A percentile compares a stretch with the other conserved stretches of the same genome.
Conservation (phyloP, 495 filamentous ascomycete species). For the Corynascus novoguineensis region DNA sequence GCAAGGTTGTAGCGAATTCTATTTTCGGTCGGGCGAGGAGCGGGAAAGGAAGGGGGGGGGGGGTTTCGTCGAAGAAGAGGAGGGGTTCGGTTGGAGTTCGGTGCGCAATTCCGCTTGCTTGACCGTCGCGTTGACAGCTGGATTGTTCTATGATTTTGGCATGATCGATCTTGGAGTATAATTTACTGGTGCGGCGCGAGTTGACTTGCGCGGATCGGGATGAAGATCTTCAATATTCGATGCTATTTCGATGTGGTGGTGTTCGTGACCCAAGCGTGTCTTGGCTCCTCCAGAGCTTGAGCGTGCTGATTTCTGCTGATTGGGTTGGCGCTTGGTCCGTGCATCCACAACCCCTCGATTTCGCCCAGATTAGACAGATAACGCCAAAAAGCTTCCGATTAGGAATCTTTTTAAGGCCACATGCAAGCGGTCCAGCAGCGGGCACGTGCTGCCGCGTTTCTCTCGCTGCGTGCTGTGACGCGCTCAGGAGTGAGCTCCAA, state of each 20-base stretch:
- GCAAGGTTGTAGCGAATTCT: background rate
- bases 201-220: background rate
- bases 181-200: background rate
- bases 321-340: slow-evolving; percentile 3
- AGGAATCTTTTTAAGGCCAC: no score
- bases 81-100: background rate
- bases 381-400: no score
- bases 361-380: no score
- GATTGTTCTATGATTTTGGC: slow-evolving; percentile 22
- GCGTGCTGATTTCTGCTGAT: background rate
- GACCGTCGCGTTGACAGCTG: slow-evolving; percentile 23
- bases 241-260: background rate
- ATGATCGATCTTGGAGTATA: slow-evolving; percentile 22
- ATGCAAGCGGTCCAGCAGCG: no score
- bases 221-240: background rate
- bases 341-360: slow-evolving; percentile 6
- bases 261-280: background rate
- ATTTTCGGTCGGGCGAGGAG: background rate
- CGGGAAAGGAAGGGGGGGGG: slow-evolving; percentile 5
- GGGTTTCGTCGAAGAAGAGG: background rate
- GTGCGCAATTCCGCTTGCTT: slow-evolving; percentile 5
- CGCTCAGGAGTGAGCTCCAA: background rate
- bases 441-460: slow-evolving; percentile 15
- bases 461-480: background rate
- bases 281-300: background rate